These are phyloP conservation scores for Amanita exitialis DNA, from an alignment of 768 basidiomycete species.

Conservation along the genomic window DNA sequence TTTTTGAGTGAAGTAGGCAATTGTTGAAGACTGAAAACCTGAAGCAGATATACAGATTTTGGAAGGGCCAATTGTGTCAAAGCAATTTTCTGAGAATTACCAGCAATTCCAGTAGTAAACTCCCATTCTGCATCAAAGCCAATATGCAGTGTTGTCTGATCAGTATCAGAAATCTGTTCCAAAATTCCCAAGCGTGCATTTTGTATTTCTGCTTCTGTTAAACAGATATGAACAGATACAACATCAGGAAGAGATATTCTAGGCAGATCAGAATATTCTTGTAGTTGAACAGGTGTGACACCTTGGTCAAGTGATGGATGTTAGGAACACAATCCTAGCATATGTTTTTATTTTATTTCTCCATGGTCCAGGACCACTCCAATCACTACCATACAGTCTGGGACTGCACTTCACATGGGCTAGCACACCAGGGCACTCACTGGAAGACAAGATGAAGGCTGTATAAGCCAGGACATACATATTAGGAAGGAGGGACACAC, in stretches of 20 bases:
- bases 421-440: no score
- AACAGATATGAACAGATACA: conserved; percentile 2
- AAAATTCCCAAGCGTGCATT: conserved; percentile 5
- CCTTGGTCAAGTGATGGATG: conserved; percentile 2
- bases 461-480: no score
- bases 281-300: conserved; percentile 5
- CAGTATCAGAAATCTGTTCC: not conserved
- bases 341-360: no score
- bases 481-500: no score
- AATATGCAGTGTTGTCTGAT: conserved; percentile 3
- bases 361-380: no score
- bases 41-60: conserved; percentile 4
- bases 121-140: conserved; percentile 13
- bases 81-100: conserved; percentile 9
- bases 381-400: no score
- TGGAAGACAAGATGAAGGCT: no score
- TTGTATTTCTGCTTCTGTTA: conserved; percentile 6
- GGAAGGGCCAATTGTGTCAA: conserved; percentile 6
- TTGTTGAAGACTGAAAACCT: not conserved
- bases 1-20: conserved; percentile 5
- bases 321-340: no score
- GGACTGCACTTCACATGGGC: no score
- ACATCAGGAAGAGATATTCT: conserved; percentile 2
- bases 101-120: conserved; percentile 5
- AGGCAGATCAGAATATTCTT: conserved; percentile 7